Conservation (phyloP, 495 filamentous ascomycete genomes). For the Penicillium malachiteum region DNA sequence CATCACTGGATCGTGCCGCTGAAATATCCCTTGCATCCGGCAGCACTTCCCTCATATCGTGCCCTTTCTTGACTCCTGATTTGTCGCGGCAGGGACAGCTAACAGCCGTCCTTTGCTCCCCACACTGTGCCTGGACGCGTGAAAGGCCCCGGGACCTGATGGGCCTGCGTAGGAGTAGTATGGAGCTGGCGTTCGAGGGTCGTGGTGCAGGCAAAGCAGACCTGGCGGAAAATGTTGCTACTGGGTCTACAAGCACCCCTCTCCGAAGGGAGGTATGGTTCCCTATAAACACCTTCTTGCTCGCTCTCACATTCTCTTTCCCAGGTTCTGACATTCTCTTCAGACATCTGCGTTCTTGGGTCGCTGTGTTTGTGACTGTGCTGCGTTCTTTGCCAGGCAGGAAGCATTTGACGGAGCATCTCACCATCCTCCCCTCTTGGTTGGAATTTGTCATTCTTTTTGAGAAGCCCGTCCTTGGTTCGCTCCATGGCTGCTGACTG, state of each 20-base stretch:
- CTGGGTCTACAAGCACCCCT: conserved; percentile 33
- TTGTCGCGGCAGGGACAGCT: conserved; percentile 40
- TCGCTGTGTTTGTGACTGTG: conserved; percentile 36
- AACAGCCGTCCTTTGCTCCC: conserved; percentile 31
- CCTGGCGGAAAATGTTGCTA: conserved; percentile 41
- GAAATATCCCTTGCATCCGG: conserved; percentile 42
- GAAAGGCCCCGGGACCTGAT: conserved; percentile 24
- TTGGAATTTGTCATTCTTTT: conserved; percentile 56
- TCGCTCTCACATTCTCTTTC: conserved; percentile 60
- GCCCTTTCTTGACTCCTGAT: conserved; percentile 44
- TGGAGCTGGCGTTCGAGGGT: conserved; percentile 44
- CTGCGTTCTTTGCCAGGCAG: conserved; percentile 46
- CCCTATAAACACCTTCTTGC: conserved; percentile 52
- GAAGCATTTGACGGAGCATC: conserved; percentile 42
- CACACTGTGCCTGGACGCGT: conserved; percentile 34
- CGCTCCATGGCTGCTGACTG: conserved; percentile 50
- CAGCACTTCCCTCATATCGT: conserved; percentile 33
- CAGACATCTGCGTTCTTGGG: conserved; percentile 39
- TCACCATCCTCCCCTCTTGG: conserved; percentile 29
- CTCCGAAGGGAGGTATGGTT: conserved; percentile 38
- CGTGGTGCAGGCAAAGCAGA: conserved; percentile 37
- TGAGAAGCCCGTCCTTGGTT: conserved; percentile 45
- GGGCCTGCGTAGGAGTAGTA: conserved; percentile 31
- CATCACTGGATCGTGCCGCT: conserved; percentile 42
- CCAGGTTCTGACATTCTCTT: conserved; percentile 52